Evolutionary conservation across 805 yeast genomes (phyloP).

Genomic region (Torulaspora microellipsoides): DNA sequence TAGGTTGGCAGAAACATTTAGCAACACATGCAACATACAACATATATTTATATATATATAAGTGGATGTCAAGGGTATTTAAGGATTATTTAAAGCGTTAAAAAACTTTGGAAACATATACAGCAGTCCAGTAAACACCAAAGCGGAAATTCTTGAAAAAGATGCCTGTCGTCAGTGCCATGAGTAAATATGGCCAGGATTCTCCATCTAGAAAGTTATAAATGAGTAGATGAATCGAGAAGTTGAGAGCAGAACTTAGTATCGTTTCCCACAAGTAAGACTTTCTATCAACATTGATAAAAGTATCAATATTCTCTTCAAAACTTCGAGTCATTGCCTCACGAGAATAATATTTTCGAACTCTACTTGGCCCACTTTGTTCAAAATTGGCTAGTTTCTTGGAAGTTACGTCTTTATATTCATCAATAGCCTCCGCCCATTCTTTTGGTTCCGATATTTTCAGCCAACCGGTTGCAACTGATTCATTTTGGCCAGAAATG

Average conservation of each 20-base stretch:
- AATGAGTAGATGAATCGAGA: slow-evolving; percentile 15
- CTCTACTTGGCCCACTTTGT: slow-evolving; percentile 32
- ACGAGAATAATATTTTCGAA: slow-evolving; percentile 35
- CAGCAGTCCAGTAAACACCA: slow-evolving; percentile 15
- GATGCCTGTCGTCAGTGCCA: slow-evolving; percentile 11
- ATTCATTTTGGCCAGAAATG: slow-evolving; percentile 24
- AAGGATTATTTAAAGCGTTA: too few species aligned
- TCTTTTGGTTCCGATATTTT: slow-evolving; percentile 42
- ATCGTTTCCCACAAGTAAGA: slow-evolving; percentile 33
- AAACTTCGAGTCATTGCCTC: slow-evolving; percentile 38
- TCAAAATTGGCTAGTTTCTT: slow-evolving; percentile 14
- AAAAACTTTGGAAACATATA: slow-evolving; percentile 3
- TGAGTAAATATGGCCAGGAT: slow-evolving; percentile 16
- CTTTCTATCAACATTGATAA: slow-evolving; percentile 23
- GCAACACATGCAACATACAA: too few species aligned
- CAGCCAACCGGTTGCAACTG: slow-evolving; percentile 60
- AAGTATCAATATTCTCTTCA: slow-evolving; percentile 34
- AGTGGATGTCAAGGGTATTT: too few species aligned
- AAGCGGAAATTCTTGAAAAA: slow-evolving; percentile 13
- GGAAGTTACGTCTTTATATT: slow-evolving; percentile 33
- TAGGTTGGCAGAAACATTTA: too few species aligned
- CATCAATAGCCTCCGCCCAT: slow-evolving; percentile 53
- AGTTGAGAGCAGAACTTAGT: slow-evolving; percentile 9
- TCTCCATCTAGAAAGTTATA: slow-evolving; percentile 9
- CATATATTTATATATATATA: too few species aligned